Percentiles rank a stretch among this genome's conserved stretches.
Evolutionary conservation across 176 grass and related monocot genomes (phyloP).

Genomic region (Oryza glaberrima): DNA sequence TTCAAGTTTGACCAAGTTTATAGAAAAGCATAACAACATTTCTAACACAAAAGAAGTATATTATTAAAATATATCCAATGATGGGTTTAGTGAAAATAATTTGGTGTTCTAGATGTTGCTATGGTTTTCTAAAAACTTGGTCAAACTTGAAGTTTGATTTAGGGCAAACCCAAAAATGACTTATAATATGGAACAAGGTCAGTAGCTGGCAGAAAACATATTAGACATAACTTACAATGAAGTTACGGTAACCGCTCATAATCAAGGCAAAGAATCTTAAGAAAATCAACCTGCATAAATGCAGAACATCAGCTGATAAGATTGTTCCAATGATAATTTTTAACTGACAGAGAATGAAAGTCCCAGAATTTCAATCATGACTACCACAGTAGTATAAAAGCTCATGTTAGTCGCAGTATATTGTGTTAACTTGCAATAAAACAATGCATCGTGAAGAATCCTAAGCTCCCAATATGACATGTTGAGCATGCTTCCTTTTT

Average conservation of each 20-base stretch:
- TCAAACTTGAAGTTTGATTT: too few relatives aligned
- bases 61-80: too few relatives aligned
- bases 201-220: conserved; percentile 27
- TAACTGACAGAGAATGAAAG: conserved; percentile 18
- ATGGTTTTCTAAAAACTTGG: too few relatives aligned
- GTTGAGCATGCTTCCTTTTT: conserved; percentile 19
- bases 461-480: conserved; percentile 19
- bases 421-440: background rate
- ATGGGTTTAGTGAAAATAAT: too few relatives aligned
- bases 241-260: conserved; percentile 97
- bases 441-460: conserved; percentile 25
- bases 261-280: conserved; percentile 96
- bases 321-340: conserved; percentile 32
- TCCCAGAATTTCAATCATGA: conserved; percentile 26
- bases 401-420: background rate
- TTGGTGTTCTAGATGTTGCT: too few relatives aligned
- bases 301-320: conserved; percentile 46
- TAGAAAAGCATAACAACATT: too few relatives aligned
- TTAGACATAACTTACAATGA: conserved; percentile 83
- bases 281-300: conserved; percentile 92
- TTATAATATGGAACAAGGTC: too few relatives aligned
- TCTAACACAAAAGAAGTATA: too few relatives aligned
- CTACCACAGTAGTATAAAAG: background rate
- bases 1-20: too few relatives aligned
- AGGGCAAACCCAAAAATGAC: too few relatives aligned